Evolutionary conservation across 306 rosid genomes (phyloP).

Genomic region (Astragalus membranaceus): DNA sequence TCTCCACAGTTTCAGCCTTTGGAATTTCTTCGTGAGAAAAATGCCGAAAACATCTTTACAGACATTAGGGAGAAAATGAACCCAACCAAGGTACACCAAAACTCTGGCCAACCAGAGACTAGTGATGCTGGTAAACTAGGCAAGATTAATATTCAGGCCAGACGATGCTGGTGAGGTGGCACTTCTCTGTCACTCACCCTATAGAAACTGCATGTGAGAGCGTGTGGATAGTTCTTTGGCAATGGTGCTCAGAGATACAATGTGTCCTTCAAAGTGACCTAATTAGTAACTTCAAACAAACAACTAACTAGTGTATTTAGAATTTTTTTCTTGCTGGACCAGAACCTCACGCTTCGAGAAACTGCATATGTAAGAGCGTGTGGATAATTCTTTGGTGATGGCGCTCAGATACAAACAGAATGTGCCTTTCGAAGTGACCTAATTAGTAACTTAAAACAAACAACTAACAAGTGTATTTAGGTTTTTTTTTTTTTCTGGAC

Average conservation of each 20-base stretch:
- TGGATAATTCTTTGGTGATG: neutral
- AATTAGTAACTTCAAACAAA: neutral
- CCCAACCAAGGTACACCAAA: too few species aligned
- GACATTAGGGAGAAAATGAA: too few species aligned
- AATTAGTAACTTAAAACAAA: neutral
- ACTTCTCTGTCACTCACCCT: neutral
- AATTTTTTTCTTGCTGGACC: neutral
- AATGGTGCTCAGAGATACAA: neutral
- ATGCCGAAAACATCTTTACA: too few species aligned
- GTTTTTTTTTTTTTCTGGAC: neutral
- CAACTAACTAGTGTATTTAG: neutral
- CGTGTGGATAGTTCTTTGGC: neutral
- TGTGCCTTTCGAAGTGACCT: neutral
- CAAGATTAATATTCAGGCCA: neutral
- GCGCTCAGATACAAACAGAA: neutral
- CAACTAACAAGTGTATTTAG: neutral
- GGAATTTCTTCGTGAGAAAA: too few species aligned
- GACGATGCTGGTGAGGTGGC: neutral
- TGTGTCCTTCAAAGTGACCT: neutral
- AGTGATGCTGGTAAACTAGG: neutral
- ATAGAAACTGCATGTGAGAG: neutral
- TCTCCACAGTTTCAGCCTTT: too few species aligned
- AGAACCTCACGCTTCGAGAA: neutral
- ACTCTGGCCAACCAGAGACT: neutral
- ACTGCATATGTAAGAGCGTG: neutral